Percentiles rank a stretch among this genome's conserved stretches.
Conservation (phyloP, 73 alveolate species). For the Symbiodinium natans region DNA sequence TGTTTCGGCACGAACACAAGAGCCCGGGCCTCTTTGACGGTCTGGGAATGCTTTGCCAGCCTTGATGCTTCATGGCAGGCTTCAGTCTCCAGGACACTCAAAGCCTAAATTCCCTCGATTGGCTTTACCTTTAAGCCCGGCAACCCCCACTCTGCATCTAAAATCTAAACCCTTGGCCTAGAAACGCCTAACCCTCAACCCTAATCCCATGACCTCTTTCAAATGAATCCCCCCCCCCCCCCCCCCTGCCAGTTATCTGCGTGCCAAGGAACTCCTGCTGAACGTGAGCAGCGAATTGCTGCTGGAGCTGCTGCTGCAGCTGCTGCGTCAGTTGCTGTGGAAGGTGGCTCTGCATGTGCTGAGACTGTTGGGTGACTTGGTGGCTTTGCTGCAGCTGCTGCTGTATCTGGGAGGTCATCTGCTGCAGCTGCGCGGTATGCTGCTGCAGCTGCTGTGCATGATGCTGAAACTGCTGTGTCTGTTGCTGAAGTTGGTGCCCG, state of each 20-base stretch:
- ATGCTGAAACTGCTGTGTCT: slow-evolving; percentile 79
- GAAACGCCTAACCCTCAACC: too few relatives aligned
- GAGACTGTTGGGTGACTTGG: not conserved
- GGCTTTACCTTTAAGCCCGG: too few relatives aligned
- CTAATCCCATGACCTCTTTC: too few relatives aligned
- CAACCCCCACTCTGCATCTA: too few relatives aligned
- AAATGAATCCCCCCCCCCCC: not conserved
- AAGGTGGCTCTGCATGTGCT: slow-evolving; percentile 9
- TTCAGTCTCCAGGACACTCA: too few relatives aligned
- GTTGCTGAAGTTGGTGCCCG: slow-evolving; percentile 57
- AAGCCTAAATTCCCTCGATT: too few relatives aligned
- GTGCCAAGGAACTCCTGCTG: slow-evolving; percentile 73
- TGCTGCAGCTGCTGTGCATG: slow-evolving; percentile 74
- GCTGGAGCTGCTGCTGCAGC: slow-evolving; percentile 85
- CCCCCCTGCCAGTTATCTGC: too few relatives aligned
- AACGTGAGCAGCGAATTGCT: slow-evolving; percentile 57
- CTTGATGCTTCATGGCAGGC: too few relatives aligned
- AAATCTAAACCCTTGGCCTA: too few relatives aligned
- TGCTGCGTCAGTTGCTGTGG: slow-evolving; percentile 53
- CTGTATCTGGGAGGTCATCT: slow-evolving; percentile 49
- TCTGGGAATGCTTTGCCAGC: slow-evolving; percentile 80
- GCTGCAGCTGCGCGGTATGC: slow-evolving; percentile 77
- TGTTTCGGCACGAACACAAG: too few relatives aligned
- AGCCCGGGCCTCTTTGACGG: slow-evolving; percentile 42
- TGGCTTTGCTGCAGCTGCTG: slow-evolving; percentile 89